Conservation (phyloP, 2,329 filamentous ascomycete species). For the Calonectria montana region DNA sequence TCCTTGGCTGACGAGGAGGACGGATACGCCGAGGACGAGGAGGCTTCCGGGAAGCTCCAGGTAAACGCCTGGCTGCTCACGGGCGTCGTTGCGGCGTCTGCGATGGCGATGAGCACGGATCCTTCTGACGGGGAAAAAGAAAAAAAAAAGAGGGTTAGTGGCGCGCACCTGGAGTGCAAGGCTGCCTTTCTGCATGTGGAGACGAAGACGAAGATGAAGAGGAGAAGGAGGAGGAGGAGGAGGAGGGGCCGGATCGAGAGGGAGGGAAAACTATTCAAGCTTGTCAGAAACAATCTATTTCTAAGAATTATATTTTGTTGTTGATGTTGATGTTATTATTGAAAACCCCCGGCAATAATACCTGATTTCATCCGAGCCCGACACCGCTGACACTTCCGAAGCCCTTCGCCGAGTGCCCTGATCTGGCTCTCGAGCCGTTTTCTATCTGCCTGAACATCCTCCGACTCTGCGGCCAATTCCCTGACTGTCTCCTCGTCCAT, state of each 20-base stretch:
- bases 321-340: not conserved
- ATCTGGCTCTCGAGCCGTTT: slow-evolving; percentile 23
- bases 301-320: not conserved
- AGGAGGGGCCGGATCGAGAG: not conserved
- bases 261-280: slow-evolving; percentile 1
- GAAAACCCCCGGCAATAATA: slow-evolving; percentile 9
- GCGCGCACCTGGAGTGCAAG: not conserved
- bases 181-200: not conserved
- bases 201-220: not conserved
- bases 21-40: not conserved
- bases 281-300: slow-evolving; percentile 4
- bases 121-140: not conserved
- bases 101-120: not conserved
- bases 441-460: slow-evolving; percentile 17
- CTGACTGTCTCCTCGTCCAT: slow-evolving; percentile 22
- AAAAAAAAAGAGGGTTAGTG: not conserved
- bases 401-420: slow-evolving; percentile 16
- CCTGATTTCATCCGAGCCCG: slow-evolving; percentile 26
- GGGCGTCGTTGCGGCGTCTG: not conserved
- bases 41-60: not conserved
- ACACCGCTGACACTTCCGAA: slow-evolving; percentile 27
- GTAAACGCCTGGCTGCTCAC: not conserved
- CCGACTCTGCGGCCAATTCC: slow-evolving; percentile 25
- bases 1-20: not conserved
- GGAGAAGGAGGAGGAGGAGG: not conserved